A percentile compares a stretch with the other conserved stretches of the same genome.
Evolutionary conservation across 2,329 filamentous ascomycete species (phyloP).

Genomic region (Amesomyces nigricolor): DNA sequence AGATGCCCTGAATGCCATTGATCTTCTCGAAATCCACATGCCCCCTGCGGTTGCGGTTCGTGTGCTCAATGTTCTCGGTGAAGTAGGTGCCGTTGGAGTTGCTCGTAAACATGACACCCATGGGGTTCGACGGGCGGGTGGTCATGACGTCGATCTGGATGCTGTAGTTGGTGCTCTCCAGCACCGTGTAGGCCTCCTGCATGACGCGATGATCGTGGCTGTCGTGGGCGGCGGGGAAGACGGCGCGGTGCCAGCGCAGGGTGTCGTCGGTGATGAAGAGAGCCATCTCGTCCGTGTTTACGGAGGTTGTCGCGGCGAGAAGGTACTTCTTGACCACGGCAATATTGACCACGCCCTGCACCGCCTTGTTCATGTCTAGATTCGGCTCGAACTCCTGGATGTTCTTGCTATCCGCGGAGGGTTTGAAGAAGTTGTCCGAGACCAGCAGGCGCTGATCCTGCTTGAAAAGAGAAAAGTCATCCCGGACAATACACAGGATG

Average conservation of each 20-base stretch:
- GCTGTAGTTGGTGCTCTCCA: slow-evolving; percentile 96
- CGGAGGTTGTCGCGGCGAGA: slow-evolving; percentile 73
- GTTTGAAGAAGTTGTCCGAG: slow-evolving; percentile 76
- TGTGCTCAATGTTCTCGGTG: slow-evolving; percentile 83
- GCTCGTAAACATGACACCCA: slow-evolving; percentile 88
- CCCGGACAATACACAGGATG: slow-evolving; percentile 73
- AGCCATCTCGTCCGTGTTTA: slow-evolving; percentile 81
- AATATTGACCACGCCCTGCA: slow-evolving; percentile 75
- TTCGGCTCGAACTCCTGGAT: slow-evolving; percentile 67
- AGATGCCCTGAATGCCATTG: slow-evolving; percentile 82
- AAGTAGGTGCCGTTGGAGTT: slow-evolving; percentile 98
- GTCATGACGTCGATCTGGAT: slow-evolving; percentile 94
- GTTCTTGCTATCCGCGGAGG: slow-evolving; percentile 39
- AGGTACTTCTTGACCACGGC: slow-evolving; percentile 82
- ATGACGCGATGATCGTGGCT: slow-evolving; percentile 63
- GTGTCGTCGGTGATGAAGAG: slow-evolving; percentile 85
- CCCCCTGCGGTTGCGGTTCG: slow-evolving; percentile 71
- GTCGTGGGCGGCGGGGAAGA: slow-evolving; percentile 59
- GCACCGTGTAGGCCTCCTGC: slow-evolving; percentile 84
- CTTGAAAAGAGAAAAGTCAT: slow-evolving; percentile 62
- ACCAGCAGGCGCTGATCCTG: slow-evolving; percentile 73
- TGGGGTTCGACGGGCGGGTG: slow-evolving; percentile 55
- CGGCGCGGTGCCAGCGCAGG: slow-evolving; percentile 80
- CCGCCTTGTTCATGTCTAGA: slow-evolving; percentile 65
- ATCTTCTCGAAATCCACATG: slow-evolving; percentile 95